These are phyloP conservation scores for Leucocoprinus leucothites DNA, from an alignment of 768 basidiomycete genomes.

Conservation along the genomic window DNA sequence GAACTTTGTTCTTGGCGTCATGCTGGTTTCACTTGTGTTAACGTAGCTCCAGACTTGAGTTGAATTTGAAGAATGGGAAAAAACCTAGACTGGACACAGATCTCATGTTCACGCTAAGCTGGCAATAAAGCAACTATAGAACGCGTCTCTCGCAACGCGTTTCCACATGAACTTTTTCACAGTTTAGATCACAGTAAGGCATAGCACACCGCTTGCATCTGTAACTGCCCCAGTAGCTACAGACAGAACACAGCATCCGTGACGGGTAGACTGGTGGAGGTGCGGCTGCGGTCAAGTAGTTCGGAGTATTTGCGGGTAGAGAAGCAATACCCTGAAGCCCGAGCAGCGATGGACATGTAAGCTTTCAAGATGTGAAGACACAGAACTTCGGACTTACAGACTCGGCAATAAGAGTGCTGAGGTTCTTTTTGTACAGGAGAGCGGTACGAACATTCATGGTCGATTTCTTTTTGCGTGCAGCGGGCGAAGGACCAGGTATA, in stretches of 20 bases:
- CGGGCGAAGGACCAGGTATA: slow-evolving; percentile 43
- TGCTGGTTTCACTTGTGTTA: no score
- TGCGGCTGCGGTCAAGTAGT: slow-evolving; percentile 69
- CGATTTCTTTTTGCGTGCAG: slow-evolving; percentile 70
- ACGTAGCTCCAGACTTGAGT: no score
- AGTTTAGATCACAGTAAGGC: slow-evolving; percentile 73
- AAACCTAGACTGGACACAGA: no score
- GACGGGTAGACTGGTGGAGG: slow-evolving; percentile 62
- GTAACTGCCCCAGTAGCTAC: slow-evolving; percentile 81
- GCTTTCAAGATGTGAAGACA: background rate
- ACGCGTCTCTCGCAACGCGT: slow-evolving; percentile 78
- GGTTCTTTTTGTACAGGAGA: slow-evolving; percentile 78
- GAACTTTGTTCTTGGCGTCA: no score
- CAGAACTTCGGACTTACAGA: slow-evolving; percentile 49
- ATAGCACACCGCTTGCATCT: slow-evolving; percentile 76
- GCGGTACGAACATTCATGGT: slow-evolving; percentile 79
- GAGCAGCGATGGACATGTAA: background rate
- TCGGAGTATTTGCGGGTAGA: slow-evolving; percentile 50
- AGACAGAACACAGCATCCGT: slow-evolving; percentile 78
- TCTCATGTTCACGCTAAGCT: no score
- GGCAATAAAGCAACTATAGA: slow-evolving; percentile 29
- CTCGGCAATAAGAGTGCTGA: slow-evolving; percentile 72
- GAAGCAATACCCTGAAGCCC: slow-evolving; percentile 51
- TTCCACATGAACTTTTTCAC: slow-evolving; percentile 72
- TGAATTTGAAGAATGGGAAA: no score